phyloP scores from a whole-genome alignment of 768 basidiomycete species.

The Boletus eberwhitei region DNA sequence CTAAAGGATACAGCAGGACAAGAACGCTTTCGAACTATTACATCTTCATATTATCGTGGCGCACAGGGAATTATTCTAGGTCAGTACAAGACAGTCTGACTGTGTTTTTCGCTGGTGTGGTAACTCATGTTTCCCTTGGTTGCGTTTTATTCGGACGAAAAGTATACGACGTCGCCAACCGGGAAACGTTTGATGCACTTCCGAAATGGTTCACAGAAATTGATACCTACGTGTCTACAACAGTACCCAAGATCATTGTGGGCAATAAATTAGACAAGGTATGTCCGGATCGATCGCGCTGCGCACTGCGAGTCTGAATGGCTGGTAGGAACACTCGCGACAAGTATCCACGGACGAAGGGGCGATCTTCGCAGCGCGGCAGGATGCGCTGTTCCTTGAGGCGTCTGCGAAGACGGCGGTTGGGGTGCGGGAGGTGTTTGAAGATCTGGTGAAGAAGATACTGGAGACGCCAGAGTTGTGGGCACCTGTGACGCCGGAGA shows the following conservation, averaged over 20 bases:
- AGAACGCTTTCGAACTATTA: constrained; percentile 94
- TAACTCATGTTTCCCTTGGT: not conserved
- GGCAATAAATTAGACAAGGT: constrained; percentile 95
- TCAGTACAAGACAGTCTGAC: constrained; percentile 20
- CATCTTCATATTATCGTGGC: constrained; percentile 90
- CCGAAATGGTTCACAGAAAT: constrained; percentile 91
- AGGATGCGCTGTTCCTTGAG: constrained; percentile 86
- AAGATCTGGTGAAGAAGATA: constrained; percentile 77
- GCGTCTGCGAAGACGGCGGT: constrained; percentile 89
- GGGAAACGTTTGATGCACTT: constrained; percentile 92
- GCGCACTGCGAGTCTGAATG: not conserved
- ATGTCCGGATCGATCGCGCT: not conserved
- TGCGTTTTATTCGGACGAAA: not conserved
- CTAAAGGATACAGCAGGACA: constrained; percentile 90
- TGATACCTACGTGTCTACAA: constrained; percentile 84
- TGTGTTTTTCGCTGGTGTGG: not conserved
- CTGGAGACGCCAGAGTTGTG: constrained; percentile 82
- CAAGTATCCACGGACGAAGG: constrained; percentile 82
- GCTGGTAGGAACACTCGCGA: constrained; percentile 76
- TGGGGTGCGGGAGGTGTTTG: constrained; percentile 74
- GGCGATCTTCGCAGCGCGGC: constrained; percentile 72
- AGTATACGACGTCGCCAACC: constrained; percentile 95
- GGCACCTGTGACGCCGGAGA: constrained; percentile 39
- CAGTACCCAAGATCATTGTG: constrained; percentile 92
- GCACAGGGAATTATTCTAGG: constrained; percentile 82